These are phyloP conservation scores for Magnusiomyces ingens DNA, from an alignment of 1,139 yeast genomes.

Conservation along the genomic window DNA sequence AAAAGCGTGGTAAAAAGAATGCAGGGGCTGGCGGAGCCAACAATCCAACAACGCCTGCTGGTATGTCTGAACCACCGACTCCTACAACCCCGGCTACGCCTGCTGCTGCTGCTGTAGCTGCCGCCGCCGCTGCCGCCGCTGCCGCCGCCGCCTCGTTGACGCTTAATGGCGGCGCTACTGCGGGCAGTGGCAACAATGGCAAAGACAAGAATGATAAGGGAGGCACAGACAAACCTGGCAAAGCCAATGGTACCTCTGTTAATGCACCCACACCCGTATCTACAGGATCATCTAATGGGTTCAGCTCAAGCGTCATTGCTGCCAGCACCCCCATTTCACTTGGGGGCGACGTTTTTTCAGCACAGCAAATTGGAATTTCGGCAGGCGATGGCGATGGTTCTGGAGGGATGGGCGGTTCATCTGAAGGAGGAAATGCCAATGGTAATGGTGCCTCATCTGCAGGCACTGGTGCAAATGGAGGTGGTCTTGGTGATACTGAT, in stretches of 20 bases:
- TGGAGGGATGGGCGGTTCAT: no score
- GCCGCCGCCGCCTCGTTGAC: neutral
- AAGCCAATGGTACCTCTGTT: neutral
- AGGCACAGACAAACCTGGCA: no score
- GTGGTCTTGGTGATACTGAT: neutral
- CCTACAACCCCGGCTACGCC: slow-evolving; percentile 36
- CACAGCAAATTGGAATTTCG: no score
- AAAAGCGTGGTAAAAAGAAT: slow-evolving; percentile 21
- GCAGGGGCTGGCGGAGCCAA: slow-evolving; percentile 13
- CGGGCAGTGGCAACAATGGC: no score
- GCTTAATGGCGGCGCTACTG: neutral
- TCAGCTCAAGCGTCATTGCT: neutral
- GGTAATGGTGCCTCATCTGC: no score
- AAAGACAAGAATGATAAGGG: no score
- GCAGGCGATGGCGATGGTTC: no score
- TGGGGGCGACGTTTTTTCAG: neutral
- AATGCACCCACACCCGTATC: slow-evolving; percentile 4
- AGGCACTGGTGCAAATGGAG: neutral
- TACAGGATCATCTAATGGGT: neutral
- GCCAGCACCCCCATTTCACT: neutral
- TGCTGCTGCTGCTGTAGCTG: neutral
- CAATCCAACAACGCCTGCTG: slow-evolving; percentile 27
- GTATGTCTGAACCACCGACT: slow-evolving; percentile 35
- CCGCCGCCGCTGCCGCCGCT: neutral
- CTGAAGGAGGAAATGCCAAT: no score